Base-by-base conservation (phyloP, 192 early-diverging fungal species). In the Coemansia sp. region DNA sequence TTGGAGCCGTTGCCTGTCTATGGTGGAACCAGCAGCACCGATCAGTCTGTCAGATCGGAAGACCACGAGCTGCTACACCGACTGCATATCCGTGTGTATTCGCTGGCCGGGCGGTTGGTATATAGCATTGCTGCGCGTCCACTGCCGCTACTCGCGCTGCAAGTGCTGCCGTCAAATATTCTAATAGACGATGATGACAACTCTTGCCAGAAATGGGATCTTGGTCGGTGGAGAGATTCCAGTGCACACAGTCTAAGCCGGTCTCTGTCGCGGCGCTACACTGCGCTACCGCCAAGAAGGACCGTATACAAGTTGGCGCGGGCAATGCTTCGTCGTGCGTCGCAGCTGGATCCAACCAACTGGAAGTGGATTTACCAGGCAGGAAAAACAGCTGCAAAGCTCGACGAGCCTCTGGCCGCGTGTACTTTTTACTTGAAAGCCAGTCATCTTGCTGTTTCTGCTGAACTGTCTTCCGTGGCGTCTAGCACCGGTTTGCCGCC, bases 361-460 rank as follows among this genome's bases (percentile, higher is more conserved):
- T 81, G 78, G 78, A 71, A 56, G 51, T 64, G 57, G 46, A 15
- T 50, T 3, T 81, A 81, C 15, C 64, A 74, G 72, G 38, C 75
- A 3, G 78, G 65, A 26, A 81, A 81, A 54, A 20, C 66, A 1
- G 48, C 50, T 25, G 52, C 65, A n/a, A 81, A 81, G 56, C 60
- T 74, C 1, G 58, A 55, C 40, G 42, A 67, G 5, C 38, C 67
- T 1, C 54, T 61, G 24, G 31, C 65, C 3, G 71, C 78, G 3
- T 81, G 78, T 20, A 64, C 69, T 2, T 50, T 69, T 46, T 81
- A 81, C 24, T 17, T 81, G 34, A 81, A 81, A 37, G 64, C 68
- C n/a, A 57, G 47, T 18, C 56, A 71, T 38, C 34, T 71, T 31
- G 71, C 68, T 2, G 40, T 21, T 18, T 52, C 69, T 21, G 28